Evolutionary conservation across 2,329 filamentous ascomycete species (phyloP).

Genomic region (Calonectria fujianensis): DNA sequence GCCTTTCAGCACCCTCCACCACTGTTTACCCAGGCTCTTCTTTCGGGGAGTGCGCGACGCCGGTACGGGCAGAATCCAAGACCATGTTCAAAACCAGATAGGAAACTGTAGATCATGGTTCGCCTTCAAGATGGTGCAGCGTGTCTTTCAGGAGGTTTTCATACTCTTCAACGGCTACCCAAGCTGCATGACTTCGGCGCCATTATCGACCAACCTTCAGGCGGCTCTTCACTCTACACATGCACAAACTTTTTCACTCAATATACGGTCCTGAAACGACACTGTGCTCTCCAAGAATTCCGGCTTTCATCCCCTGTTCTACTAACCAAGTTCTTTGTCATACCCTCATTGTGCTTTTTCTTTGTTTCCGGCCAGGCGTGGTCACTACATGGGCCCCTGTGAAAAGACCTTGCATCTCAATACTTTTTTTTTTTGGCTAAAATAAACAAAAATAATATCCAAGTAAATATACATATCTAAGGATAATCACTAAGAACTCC

Average conservation of each 20-base stretch:
- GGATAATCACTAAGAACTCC: too few relatives aligned
- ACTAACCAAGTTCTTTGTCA: slow-evolving; percentile 15
- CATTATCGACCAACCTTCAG: neutral
- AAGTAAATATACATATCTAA: too few relatives aligned
- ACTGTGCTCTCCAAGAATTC: slow-evolving; percentile 9
- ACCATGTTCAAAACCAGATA: slow-evolving; percentile 2
- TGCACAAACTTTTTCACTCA: neutral
- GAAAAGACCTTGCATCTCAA: too few relatives aligned
- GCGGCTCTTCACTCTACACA: neutral
- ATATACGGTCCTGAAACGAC: slow-evolving; percentile 4
- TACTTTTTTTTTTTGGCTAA: too few relatives aligned
- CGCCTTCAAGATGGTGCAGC: neutral
- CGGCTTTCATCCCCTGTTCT: slow-evolving; percentile 27
- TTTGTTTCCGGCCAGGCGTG: slow-evolving; percentile 26
- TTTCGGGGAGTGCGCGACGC: neutral
- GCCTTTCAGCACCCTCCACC: slow-evolving; percentile 19
- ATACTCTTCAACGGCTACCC: slow-evolving; percentile 9
- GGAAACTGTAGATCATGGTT: slow-evolving; percentile 1
- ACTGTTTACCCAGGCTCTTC: neutral
- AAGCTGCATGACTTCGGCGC: slow-evolving; percentile 13
- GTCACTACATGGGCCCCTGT: neutral
- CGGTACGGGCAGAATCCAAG: neutral
- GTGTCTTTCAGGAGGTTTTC: neutral
- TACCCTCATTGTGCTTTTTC: slow-evolving; percentile 12
- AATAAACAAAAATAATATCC: too few relatives aligned